Percentiles rank a stretch among this genome's conserved stretches.
phyloP scores from a whole-genome alignment of 1,284 basidiomycete species.

The Moniliophthora roreri region DNA sequence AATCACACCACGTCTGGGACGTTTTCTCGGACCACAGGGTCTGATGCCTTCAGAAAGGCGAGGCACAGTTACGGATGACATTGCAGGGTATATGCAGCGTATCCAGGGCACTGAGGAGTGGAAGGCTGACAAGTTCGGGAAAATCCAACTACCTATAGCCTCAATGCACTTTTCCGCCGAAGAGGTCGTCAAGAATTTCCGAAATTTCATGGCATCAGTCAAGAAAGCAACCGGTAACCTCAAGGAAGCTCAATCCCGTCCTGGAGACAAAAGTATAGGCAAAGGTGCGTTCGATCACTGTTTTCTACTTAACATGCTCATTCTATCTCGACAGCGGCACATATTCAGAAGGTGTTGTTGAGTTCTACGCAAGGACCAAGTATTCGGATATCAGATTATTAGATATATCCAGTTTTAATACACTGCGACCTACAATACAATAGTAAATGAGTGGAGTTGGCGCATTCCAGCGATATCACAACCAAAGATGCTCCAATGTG shows the following conservation, averaged over 20 bases:
- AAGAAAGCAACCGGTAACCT: slow-evolving; percentile 73
- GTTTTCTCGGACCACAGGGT: slow-evolving; percentile 90
- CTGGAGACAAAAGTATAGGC: slow-evolving; percentile 32
- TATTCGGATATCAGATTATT: slow-evolving; percentile 69
- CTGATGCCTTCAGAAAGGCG: slow-evolving; percentile 94
- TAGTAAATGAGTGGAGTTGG: slow-evolving; percentile 1
- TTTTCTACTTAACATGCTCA: slow-evolving; percentile 6
- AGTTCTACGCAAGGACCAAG: slow-evolving; percentile 87
- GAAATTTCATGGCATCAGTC: slow-evolving; percentile 77
- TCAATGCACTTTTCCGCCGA: slow-evolving; percentile 71
- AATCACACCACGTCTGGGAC: slow-evolving; percentile 82
- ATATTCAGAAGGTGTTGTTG: slow-evolving; percentile 75
- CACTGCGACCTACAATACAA: not conserved
- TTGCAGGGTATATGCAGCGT: slow-evolving; percentile 77
- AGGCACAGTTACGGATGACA: slow-evolving; percentile 90
- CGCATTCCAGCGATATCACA: not conserved
- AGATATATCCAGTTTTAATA: slow-evolving; percentile 72
- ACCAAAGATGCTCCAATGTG: not conserved
- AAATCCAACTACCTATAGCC: slow-evolving; percentile 79
- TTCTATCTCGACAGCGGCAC: slow-evolving; percentile 48
- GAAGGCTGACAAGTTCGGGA: slow-evolving; percentile 88
- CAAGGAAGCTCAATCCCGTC: slow-evolving; percentile 32
- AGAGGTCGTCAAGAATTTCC: slow-evolving; percentile 80
- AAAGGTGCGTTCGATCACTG: slow-evolving; percentile 32
- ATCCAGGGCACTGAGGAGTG: slow-evolving; percentile 88